These are phyloP conservation scores for Sporisorium reilianum DNA, from an alignment of 1,284 basidiomycete species.

Conservation along the genomic window DNA sequence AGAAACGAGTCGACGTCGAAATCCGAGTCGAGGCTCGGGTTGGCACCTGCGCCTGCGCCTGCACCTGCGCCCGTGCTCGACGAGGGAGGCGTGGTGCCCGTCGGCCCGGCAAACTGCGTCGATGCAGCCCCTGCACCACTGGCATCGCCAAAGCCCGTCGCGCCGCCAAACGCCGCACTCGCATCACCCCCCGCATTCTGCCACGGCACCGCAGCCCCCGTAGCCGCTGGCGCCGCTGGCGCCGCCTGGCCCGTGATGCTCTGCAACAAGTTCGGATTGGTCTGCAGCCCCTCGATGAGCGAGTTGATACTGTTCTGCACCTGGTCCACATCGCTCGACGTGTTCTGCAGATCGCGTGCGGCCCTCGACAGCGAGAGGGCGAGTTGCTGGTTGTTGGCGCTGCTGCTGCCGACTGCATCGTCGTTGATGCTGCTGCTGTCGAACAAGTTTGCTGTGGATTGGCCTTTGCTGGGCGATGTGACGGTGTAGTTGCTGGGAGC, in stretches of 20 bases:
- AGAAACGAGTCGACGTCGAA: constrained; percentile 64
- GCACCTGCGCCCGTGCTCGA: neutral
- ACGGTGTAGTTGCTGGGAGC: constrained; percentile 10
- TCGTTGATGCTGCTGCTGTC: constrained; percentile 10
- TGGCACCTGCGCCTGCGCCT: neutral
- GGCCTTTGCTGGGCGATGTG: constrained; percentile 19
- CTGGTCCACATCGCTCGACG: constrained; percentile 79
- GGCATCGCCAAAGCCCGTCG: constrained; percentile 6
- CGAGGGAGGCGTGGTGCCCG: constrained; percentile 26
- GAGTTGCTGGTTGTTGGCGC: constrained; percentile 43
- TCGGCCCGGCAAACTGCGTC: constrained; percentile 5
- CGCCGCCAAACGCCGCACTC: neutral
- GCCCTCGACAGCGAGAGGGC: constrained; percentile 37
- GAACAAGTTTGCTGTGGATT: constrained; percentile 11
- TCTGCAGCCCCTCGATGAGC: constrained; percentile 78
- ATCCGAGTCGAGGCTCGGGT: constrained; percentile 32
- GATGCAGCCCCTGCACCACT: neutral
- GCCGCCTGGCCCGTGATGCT: constrained; percentile 8
- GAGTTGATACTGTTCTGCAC: constrained; percentile 80
- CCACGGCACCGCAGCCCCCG: constrained; percentile 6
- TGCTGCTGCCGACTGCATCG: constrained; percentile 8
- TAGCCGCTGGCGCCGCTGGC: neutral
- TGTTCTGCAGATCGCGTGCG: constrained; percentile 73
- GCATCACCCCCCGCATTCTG: neutral
- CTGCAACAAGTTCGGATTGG: constrained; percentile 69